These are phyloP conservation scores for Fusarium setosum DNA, from an alignment of 2,329 filamentous ascomycete genomes.

Conservation along the genomic window DNA sequence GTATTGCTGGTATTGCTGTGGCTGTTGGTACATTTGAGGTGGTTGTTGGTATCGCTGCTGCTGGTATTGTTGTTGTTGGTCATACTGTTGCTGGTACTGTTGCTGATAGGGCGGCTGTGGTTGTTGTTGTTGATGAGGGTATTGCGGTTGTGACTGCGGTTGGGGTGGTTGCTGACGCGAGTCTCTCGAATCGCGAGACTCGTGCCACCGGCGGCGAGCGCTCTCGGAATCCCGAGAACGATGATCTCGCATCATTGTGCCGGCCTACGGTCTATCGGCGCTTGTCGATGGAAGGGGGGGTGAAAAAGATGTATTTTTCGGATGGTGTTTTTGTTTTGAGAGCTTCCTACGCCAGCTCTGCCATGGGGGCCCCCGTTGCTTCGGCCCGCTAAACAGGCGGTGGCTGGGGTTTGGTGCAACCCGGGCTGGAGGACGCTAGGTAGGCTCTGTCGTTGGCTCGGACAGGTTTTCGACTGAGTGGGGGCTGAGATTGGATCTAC, in stretches of 20 bases:
- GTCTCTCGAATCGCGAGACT: conserved; percentile 46
- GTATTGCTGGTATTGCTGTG: conserved; percentile 33
- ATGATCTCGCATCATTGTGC: conserved; percentile 65
- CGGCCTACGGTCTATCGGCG: conserved; percentile 39
- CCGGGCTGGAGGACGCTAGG: conserved; percentile 29
- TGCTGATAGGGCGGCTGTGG: conserved; percentile 20
- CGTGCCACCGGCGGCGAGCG: conserved; percentile 60
- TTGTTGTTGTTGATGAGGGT: conserved; percentile 30
- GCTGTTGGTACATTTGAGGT: conserved; percentile 34
- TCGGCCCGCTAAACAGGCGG: conserved; percentile 44
- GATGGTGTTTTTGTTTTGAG: conserved; percentile 47
- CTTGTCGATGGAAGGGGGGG: conserved; percentile 29
- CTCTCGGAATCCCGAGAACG: conserved; percentile 68
- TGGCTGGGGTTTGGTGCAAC: conserved; percentile 42
- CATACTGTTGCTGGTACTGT: conserved; percentile 11
- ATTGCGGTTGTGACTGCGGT: conserved; percentile 19
- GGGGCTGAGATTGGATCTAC: conserved; percentile 41
- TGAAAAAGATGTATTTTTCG: neutral
- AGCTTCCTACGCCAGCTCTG: conserved; percentile 36
- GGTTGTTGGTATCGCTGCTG: conserved; percentile 25
- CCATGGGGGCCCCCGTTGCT: conserved; percentile 39
- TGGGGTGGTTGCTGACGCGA: conserved; percentile 32
- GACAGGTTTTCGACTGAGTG: conserved; percentile 10
- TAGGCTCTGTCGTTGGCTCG: conserved; percentile 37
- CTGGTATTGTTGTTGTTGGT: conserved; percentile 21